A percentile compares a stretch with the other conserved stretches of the same genome.
phyloP scores from a whole-genome alignment of 139 green algal species.

The Gonium pectorale region DNA sequence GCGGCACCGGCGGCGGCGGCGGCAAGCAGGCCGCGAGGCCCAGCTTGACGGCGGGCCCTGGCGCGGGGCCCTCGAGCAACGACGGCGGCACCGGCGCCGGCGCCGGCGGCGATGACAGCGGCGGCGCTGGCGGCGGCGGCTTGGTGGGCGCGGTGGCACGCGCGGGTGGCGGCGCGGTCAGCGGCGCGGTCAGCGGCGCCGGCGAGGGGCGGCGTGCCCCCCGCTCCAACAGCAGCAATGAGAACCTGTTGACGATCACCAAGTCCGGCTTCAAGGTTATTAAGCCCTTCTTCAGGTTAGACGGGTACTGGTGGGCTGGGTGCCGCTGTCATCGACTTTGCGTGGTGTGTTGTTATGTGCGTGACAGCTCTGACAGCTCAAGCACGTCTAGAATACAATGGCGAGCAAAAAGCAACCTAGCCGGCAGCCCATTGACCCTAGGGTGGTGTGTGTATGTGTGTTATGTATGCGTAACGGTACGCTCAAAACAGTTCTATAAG shows the following conservation, averaged over 20 bases:
- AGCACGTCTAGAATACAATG: too few species aligned
- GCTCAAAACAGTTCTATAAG: too few species aligned
- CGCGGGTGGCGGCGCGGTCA: not conserved
- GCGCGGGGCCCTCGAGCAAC: not conserved
- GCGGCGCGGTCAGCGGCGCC: not conserved
- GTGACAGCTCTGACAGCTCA: too few species aligned
- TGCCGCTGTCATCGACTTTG: too few species aligned
- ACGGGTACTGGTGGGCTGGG: too few species aligned
- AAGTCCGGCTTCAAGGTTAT: slow-evolving; percentile 44
- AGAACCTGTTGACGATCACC: slow-evolving; percentile 41
- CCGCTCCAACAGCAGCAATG: not conserved
- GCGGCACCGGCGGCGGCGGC: not conserved
- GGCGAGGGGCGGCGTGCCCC: not conserved
- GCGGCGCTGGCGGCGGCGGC: not conserved
- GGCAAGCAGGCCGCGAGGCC: too few species aligned
- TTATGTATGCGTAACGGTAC: too few species aligned
- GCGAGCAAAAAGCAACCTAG: too few species aligned
- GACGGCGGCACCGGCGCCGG: not conserved
- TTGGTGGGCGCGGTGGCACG: not conserved
- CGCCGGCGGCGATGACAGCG: not conserved
- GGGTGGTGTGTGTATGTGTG: too few species aligned
- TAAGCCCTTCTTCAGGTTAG: slow-evolving; percentile 53
- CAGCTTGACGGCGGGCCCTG: too few species aligned
- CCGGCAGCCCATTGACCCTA: too few species aligned
- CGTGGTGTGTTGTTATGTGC: too few species aligned